A percentile compares a stretch with the other conserved stretches of the same genome.
Evolutionary conservation across 2,329 filamentous ascomycete species (phyloP).

Genomic region (Ophiosphaerella narmari): DNA sequence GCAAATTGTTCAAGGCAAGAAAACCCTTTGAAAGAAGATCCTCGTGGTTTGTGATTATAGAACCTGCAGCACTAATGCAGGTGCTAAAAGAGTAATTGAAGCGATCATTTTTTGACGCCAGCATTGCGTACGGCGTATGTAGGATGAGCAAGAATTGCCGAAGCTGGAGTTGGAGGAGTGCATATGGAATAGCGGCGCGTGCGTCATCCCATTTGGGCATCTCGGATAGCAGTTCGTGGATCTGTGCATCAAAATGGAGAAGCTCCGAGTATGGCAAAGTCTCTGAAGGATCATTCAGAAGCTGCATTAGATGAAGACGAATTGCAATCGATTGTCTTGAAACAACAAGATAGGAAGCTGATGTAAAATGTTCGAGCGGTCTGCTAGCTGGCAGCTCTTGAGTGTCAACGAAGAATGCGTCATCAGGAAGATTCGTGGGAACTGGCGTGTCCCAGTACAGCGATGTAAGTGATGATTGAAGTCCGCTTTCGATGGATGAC

Average conservation of each 20-base stretch:
- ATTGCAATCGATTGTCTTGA: constrained; percentile 35
- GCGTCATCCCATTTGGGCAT: constrained; percentile 32
- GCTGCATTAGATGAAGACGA: constrained; percentile 36
- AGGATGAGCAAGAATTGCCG: constrained; percentile 42
- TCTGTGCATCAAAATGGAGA: constrained; percentile 38
- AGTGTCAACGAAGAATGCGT: constrained; percentile 47
- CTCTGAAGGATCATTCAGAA: constrained; percentile 39
- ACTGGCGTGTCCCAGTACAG: constrained; percentile 56
- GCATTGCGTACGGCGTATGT: constrained; percentile 39
- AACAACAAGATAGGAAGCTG: constrained; percentile 32
- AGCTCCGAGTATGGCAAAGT: constrained; percentile 38
- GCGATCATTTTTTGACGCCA: constrained; percentile 28
- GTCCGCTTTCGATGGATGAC: constrained; percentile 59
- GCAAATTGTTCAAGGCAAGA: constrained; percentile 28
- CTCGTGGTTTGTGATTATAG: constrained; percentile 30
- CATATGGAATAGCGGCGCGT: constrained; percentile 19
- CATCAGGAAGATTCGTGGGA: constrained; percentile 58
- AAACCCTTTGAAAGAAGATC: constrained; percentile 25
- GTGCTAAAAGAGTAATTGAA: constrained; percentile 40
- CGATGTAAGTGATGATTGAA: constrained; percentile 51
- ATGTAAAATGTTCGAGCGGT: constrained; percentile 35
- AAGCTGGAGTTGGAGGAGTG: constrained; percentile 38
- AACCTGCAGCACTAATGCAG: constrained; percentile 33
- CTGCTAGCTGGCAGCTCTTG: constrained; percentile 27
- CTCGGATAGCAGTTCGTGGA: constrained; percentile 25